Base-by-base conservation (phyloP, 2,329 filamentous ascomycete genomes). In the Diaporthe ampelina region DNA sequence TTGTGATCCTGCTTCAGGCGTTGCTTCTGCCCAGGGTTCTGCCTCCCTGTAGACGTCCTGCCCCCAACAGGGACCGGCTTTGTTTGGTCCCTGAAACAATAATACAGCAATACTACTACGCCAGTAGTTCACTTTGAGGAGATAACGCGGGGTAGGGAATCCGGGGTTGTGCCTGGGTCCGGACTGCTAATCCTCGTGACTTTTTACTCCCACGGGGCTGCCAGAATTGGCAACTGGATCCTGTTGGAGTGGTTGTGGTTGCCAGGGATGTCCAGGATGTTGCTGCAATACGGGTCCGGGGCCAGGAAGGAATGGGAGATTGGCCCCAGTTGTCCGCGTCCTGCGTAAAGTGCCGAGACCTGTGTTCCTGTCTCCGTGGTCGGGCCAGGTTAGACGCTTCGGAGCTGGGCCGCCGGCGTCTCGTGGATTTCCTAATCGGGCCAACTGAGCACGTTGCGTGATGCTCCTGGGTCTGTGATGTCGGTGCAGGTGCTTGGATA, bases 401-500 rank as follows among this genome's bases (percentile, higher is more conserved):
- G 74, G 74, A 75, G 72, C 72, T 70, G 67, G 52, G 59, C 29
- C 67, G 72, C 74, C 74, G 74, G 29, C 35, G 67, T 67, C 59
- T 75, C 67, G 58, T 67, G 50, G 21, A 50, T 73, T 75, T 58
- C 74, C 74, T 75, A 68, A 65, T 75, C 43, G 67, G 74, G 74
- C 59, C 21, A 40, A 15, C 37, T 13, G 21, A 40, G 63, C 19
- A 10, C 32, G 63, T 40, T 68, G 63, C 63, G 63, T 68, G 63
- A 68, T 68, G 63, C 45, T 68, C 32, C 63, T 40, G n/a, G 13
- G 13, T 11, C 4, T 50, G 63, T 54, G 63, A 40, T 68, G 48
- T 26, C 29, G 63, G 6, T 9, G 5, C 40, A 43, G 19, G 40
- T 43, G 63, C 63, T 13, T 54, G n/a, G 32, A 13, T 17, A 2